These are phyloP conservation scores for Xylaria sp. DNA, from an alignment of 2,329 filamentous ascomycete species.

Conservation along the genomic window DNA sequence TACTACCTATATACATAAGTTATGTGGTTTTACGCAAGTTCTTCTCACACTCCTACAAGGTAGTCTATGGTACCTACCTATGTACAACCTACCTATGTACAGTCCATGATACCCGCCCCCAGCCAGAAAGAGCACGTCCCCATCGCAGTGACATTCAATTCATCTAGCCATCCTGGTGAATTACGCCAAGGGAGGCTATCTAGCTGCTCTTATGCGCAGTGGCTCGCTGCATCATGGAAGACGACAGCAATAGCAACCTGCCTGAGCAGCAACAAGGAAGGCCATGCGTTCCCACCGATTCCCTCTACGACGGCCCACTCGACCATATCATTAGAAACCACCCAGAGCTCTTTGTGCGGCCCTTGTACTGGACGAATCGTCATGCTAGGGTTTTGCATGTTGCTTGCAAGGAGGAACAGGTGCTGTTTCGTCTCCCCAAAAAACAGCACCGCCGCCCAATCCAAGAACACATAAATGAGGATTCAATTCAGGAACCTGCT, in stretches of 20 bases:
- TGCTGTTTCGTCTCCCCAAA: no score
- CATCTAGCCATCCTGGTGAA: not conserved
- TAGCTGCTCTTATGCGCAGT: not conserved
- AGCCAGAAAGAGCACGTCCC: not conserved
- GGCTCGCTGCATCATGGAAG: not conserved
- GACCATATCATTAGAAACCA: slow-evolving; percentile 19
- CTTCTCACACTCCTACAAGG: no score
- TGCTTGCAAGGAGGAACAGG: slow-evolving; percentile 1
- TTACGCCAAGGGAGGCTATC: not conserved
- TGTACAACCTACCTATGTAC: no score
- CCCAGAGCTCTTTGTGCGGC: slow-evolving; percentile 16
- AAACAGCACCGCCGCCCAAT: not conserved
- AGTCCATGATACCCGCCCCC: no score
- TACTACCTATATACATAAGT: not conserved
- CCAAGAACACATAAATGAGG: not conserved
- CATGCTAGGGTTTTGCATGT: slow-evolving; percentile 12
- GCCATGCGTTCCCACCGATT: not conserved
- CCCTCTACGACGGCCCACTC: slow-evolving; percentile 16
- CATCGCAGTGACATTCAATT: not conserved
- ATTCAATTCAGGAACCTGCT: not conserved
- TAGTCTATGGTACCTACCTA: not conserved
- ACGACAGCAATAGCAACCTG: not conserved
- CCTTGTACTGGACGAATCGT: not conserved
- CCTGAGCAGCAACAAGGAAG: not conserved
- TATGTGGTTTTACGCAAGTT: not conserved